Base-by-base conservation (phyloP, 768 basidiomycete genomes). In the Symmetrospora coprosmae region DNA sequence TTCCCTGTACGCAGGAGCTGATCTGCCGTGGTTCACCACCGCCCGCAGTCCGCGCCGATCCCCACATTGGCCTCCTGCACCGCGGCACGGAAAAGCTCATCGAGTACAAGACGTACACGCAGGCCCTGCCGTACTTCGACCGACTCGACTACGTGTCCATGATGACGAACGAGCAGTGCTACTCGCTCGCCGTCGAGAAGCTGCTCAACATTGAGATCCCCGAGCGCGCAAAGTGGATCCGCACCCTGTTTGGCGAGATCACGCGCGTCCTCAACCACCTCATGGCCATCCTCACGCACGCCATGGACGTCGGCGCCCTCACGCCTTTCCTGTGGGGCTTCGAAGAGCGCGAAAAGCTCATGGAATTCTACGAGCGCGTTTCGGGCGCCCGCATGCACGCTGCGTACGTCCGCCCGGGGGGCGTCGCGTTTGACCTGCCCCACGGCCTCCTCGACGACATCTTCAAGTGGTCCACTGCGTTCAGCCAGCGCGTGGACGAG, bases 261-360 rank as follows among this genome's bases (percentile, higher is more conserved):
- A 99, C 92, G 2, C 84, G 91, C 61, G 79, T 97, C 65, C 78
- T 96, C 60, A 97, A 92, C 77, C 92, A 99, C 71, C 76, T 97
- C 62, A 99, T 99, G 92, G 92, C 92, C 63, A 79, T 96, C 62
- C 80, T 99, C 39, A 87, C 91, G 1, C 88, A 91, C 73, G 84
- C 86, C 51, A 90, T 68, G 69, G 89, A 99, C 70, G 92, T 99
- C 64, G 92, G 92, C 72, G 92, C 88, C 61, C 81, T 99, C 9
- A 99, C 92, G 1, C 92, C 92, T 35, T 99, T 96, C 83, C 78
- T 99, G 30, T 99, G 92, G 90, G 92, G 92, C 68, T 97, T 97
- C 78, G 92, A 97, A 74, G 92, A 99, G 74, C 88, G 92, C 58
- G 92, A 97, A 76, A 99, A 99, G 78, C 82, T 97, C 65, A 97